Conservation (phyloP, 2,329 filamentous ascomycete species). For the Metarhizium humberi region DNA sequence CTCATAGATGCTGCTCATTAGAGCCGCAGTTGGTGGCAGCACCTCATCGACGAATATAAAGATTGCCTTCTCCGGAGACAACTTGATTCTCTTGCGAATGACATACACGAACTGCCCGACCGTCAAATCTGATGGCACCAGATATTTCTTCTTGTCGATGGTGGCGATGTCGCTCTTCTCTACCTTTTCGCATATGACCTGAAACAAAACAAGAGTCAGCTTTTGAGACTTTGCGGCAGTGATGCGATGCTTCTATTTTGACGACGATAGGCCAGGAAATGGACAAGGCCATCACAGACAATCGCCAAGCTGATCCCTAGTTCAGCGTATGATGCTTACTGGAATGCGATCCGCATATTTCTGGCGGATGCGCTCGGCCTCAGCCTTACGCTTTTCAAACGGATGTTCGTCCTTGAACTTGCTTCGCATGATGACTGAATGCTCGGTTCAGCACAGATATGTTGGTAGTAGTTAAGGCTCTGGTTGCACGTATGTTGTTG, state of each 20-base stretch:
- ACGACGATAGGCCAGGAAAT: not conserved
- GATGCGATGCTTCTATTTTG: not conserved
- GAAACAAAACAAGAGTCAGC: constrained; percentile 5
- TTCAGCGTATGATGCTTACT: constrained; percentile 46
- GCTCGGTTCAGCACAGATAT: constrained; percentile 13
- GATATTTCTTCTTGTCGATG: constrained; percentile 99
- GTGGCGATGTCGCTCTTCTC: constrained; percentile 99
- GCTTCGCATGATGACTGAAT: constrained; percentile 69
- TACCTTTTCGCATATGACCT: constrained; percentile 99
- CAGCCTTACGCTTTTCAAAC: constrained; percentile 99
- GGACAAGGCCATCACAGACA: not conserved
- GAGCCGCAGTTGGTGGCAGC: constrained; percentile 85
- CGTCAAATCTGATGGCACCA: constrained; percentile 93
- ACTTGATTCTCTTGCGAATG: constrained; percentile 99
- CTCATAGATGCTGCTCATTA: constrained; percentile 99
- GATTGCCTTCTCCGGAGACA: constrained; percentile 98
- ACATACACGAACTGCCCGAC: constrained; percentile 99
- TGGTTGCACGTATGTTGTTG: not conserved
- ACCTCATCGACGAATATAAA: constrained; percentile 99
- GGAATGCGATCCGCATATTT: constrained; percentile 98
- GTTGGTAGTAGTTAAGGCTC: not conserved
- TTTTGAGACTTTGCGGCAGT: not conserved
- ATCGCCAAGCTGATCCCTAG: not conserved
- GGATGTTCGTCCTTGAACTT: constrained; percentile 99
- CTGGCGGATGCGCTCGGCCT: constrained; percentile 97